These are phyloP conservation scores for Fusarium tupiense DNA, from an alignment of 2,329 filamentous ascomycete genomes.

Conservation along the genomic window DNA sequence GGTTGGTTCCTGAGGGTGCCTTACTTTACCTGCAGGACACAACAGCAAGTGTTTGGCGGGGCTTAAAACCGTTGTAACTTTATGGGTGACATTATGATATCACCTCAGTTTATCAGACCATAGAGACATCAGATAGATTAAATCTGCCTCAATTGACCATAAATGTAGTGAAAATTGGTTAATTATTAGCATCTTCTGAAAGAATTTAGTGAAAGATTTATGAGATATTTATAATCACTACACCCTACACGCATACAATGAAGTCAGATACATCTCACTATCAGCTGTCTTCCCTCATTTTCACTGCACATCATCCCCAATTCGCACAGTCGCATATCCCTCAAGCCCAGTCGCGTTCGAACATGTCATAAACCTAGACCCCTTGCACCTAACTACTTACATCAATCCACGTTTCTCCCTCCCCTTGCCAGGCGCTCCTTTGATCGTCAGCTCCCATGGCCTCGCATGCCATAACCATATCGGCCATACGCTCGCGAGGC, in stretches of 20 bases:
- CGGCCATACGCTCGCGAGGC: constrained; percentile 30
- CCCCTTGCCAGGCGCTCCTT: constrained; percentile 25
- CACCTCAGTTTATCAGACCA: constrained; percentile 21
- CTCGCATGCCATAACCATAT: constrained; percentile 37
- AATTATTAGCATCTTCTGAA: rapidly evolving
- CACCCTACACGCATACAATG: neutral
- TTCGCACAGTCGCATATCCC: constrained; percentile 28
- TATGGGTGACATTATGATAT: constrained; percentile 17
- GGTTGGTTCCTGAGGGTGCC: constrained; percentile 25
- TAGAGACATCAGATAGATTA: neutral
- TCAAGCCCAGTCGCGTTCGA: constrained; percentile 43
- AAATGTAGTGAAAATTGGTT: neutral
- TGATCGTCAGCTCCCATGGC: constrained; percentile 32
- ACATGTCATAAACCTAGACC: constrained; percentile 42
- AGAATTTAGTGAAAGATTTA: neutral
- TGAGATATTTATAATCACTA: neutral
- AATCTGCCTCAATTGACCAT: neutral
- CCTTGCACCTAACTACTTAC: constrained; percentile 28
- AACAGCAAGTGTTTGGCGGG: constrained; percentile 6
- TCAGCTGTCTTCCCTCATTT: neutral
- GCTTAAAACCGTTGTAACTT: constrained; percentile 15
- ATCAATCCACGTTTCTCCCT: constrained; percentile 23
- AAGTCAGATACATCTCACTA: neutral
- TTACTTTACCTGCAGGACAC: neutral
- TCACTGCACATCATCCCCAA: constrained; percentile 29